These are phyloP conservation scores for Viola pubescens DNA, from an alignment of 441 rosid species.

Conservation along the genomic window DNA sequence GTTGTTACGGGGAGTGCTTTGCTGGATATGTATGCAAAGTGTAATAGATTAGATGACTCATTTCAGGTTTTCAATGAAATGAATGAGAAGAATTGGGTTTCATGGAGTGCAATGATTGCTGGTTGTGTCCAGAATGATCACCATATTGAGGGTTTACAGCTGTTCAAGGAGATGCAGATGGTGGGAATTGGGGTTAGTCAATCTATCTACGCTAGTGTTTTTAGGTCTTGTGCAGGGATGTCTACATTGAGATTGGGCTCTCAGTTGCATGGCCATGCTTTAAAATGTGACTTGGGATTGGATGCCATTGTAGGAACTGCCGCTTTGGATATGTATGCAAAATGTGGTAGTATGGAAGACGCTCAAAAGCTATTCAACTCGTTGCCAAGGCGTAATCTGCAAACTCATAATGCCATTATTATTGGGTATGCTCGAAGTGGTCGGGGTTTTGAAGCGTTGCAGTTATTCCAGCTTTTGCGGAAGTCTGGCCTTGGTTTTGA, in stretches of 20 bases:
- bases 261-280: constrained; percentile 77
- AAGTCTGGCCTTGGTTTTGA: constrained; percentile 57
- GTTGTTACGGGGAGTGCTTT: constrained; percentile 74
- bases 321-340: constrained; percentile 85
- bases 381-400: constrained; percentile 51
- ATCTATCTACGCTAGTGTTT: constrained; percentile 72
- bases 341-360: constrained; percentile 52
- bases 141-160: constrained; percentile 37
- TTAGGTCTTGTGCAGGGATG: constrained; percentile 67
- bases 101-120: constrained; percentile 85
- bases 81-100: constrained; percentile 60
- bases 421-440: constrained; percentile 54
- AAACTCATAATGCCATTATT: constrained; percentile 77
- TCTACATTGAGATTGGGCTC: constrained; percentile 44
- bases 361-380: constrained; percentile 59
- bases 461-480: constrained; percentile 43
- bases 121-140: constrained; percentile 65
- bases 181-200: constrained; percentile 51
- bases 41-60: constrained; percentile 49
- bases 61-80: constrained; percentile 46
- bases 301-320: constrained; percentile 84
- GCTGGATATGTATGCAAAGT: constrained; percentile 84
- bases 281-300: constrained; percentile 49
- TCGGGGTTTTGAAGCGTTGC: constrained; percentile 56
- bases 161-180: constrained; percentile 67